phyloP scores from a whole-genome alignment of 352 stramenopile species.

The Globisporangium carolinianum region DNA sequence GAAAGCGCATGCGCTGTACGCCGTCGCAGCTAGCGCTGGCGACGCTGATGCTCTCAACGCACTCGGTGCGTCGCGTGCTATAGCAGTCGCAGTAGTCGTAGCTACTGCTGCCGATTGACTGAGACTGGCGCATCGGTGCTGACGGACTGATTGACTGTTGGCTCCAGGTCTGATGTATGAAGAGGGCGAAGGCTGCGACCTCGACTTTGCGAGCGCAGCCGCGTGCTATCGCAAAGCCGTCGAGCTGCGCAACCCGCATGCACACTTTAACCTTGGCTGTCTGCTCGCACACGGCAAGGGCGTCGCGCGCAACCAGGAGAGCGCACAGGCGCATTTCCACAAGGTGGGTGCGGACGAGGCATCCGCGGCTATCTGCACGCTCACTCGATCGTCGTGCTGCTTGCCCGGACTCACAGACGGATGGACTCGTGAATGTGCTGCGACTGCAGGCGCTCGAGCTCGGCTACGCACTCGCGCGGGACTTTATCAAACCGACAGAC shows the following conservation, averaged over 20 bases:
- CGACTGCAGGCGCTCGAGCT: slow-evolving; percentile 32
- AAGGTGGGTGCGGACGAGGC: slow-evolving; percentile 14
- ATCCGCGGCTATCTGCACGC: too few species aligned
- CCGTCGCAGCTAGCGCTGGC: slow-evolving; percentile 35
- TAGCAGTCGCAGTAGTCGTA: background rate
- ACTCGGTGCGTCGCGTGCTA: slow-evolving; percentile 26
- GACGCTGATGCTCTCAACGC: slow-evolving; percentile 66
- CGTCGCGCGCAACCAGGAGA: slow-evolving; percentile 41
- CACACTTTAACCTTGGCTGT: slow-evolving; percentile 76
- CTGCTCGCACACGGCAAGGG: slow-evolving; percentile 58
- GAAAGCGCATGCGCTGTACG: slow-evolving; percentile 47
- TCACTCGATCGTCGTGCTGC: too few species aligned
- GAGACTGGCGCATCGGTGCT: background rate
- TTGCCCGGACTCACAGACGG: too few species aligned
- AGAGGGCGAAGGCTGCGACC: slow-evolving; percentile 64
- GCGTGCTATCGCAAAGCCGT: slow-evolving; percentile 49
- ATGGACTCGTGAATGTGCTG: background rate
- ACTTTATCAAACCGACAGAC: slow-evolving; percentile 30
- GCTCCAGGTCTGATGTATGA: slow-evolving; percentile 63
- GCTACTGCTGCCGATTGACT: background rate
- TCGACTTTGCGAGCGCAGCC: slow-evolving; percentile 52
- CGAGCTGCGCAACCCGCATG: slow-evolving; percentile 38
- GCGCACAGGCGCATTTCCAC: slow-evolving; percentile 56
- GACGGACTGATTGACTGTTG: background rate
- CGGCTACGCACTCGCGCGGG: slow-evolving; percentile 47